Conservation (phyloP, 495 filamentous ascomycete species). For the Penicillium malachiteum region DNA sequence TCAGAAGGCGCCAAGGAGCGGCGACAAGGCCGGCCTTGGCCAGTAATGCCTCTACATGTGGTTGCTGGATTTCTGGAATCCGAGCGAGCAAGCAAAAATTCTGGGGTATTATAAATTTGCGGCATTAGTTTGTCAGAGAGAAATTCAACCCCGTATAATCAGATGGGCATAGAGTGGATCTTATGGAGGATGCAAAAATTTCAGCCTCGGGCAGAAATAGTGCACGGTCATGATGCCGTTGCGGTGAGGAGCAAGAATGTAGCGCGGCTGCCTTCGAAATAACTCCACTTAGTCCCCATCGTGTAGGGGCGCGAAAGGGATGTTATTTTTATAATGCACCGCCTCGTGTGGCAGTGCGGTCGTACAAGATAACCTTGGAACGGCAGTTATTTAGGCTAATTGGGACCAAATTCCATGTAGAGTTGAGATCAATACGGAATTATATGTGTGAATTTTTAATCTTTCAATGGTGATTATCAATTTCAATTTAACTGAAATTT, state of each 20-base stretch:
- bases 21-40: constrained; percentile 74
- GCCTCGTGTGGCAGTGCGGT: constrained; percentile 27
- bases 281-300: constrained; percentile 18
- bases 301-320: constrained; percentile 5
- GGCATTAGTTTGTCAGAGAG: constrained; percentile 53
- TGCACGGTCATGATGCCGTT: constrained; percentile 8
- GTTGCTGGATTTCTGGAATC: constrained; percentile 81
- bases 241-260: constrained; percentile 20
- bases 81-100: constrained; percentile 69
- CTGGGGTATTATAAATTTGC: constrained; percentile 79
- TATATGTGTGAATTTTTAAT: too few species aligned
- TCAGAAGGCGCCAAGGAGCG: constrained; percentile 54
- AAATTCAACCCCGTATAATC: not conserved
- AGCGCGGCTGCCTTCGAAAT: constrained; percentile 3
- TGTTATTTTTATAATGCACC: constrained; percentile 26
- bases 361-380: too few species aligned
- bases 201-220: constrained; percentile 6
- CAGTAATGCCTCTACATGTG: constrained; percentile 86
- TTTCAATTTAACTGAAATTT: too few species aligned
- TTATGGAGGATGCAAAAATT: constrained; percentile 7
- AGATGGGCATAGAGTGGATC: not conserved
- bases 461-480: too few species aligned
- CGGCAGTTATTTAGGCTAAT: too few species aligned
- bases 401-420: too few species aligned
- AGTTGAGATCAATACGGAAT: too few species aligned